These are phyloP conservation scores for Hibiscus syriacus DNA, from an alignment of 345 rosid genomes.

Conservation along the genomic window DNA sequence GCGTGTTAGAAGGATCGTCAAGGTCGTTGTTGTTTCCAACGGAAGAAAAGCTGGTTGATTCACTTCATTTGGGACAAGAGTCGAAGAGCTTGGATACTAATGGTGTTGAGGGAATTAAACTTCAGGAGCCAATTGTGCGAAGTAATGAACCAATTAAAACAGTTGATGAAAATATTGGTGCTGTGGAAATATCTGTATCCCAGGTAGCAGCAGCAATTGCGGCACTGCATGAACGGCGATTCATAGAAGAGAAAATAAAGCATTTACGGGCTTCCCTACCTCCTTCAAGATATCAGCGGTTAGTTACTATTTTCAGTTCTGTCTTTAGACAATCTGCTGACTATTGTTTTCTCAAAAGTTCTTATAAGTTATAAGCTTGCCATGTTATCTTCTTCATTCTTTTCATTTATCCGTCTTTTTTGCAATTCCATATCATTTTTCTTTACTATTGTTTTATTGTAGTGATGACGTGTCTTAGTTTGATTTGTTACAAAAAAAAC, in stretches of 20 bases:
- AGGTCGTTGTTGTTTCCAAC: slow-evolving; percentile 25
- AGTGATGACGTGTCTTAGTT: no score
- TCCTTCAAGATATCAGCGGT: slow-evolving; percentile 62
- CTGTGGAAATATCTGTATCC: slow-evolving; percentile 49
- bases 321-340: not conserved
- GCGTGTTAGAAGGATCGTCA: slow-evolving; percentile 39
- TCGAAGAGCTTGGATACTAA: slow-evolving; percentile 17
- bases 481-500: no score
- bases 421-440: no score
- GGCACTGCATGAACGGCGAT: slow-evolving; percentile 60
- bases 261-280: slow-evolving; percentile 33
- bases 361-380: not conserved
- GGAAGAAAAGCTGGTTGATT: slow-evolving; percentile 11
- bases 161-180: slow-evolving; percentile 15
- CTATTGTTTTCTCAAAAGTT: not conserved
- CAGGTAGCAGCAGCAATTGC: slow-evolving; percentile 82
- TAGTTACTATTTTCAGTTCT: slow-evolving; percentile 15
- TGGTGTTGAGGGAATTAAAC: slow-evolving; percentile 14
- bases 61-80: slow-evolving; percentile 14
- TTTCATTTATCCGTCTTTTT: not conserved
- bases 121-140: slow-evolving; percentile 20
- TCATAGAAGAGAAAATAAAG: slow-evolving; percentile 64
- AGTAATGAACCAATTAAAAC: slow-evolving; percentile 5
- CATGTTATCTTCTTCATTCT: not conserved
- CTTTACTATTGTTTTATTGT: no score